phyloP scores from a whole-genome alignment of 2,329 filamentous ascomycete species.

The Hortaea werneckii region DNA sequence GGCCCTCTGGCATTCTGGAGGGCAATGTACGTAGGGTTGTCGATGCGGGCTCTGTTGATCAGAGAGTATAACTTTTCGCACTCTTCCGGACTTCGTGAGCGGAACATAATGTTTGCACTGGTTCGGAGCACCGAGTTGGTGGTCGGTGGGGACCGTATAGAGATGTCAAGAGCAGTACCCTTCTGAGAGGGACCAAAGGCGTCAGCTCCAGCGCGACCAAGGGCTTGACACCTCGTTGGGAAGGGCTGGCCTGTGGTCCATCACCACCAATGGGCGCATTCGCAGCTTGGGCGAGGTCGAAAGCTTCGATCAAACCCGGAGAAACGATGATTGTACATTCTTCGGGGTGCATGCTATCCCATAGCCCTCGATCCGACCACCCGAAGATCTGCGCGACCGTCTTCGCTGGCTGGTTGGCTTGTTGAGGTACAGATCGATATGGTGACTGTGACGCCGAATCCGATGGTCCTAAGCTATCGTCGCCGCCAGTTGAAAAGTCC shows the following conservation, averaged over 20 bases:
- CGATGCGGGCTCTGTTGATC: conserved; percentile 79
- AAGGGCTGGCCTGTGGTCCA: conserved; percentile 31
- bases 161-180: conserved; percentile 91
- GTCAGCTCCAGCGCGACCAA: conserved; percentile 73
- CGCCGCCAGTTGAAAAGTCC: conserved; percentile 5
- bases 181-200: conserved; percentile 77
- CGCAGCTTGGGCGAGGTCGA: conserved; percentile 43
- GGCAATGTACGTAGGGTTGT: conserved; percentile 82
- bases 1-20: conserved; percentile 62
- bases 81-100: conserved; percentile 64
- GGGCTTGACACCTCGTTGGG: conserved; percentile 34
- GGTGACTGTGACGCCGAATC: conserved; percentile 72
- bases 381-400: conserved; percentile 51
- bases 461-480: conserved; percentile 53
- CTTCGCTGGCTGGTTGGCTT: conserved; percentile 40
- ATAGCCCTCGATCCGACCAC: conserved; percentile 53
- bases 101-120: conserved; percentile 77
- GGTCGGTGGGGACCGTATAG: conserved; percentile 79
- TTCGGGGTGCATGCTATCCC: conserved; percentile 51
- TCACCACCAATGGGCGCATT: conserved; percentile 26
- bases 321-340: conserved; percentile 55
- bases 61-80: conserved; percentile 74
- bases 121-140: conserved; percentile 59
- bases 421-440: conserved; percentile 43
- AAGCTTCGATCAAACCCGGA: conserved; percentile 56